These are phyloP conservation scores for Chaetomiaceae sp. DNA, from an alignment of 2,329 filamentous ascomycete genomes.

Conservation along the genomic window DNA sequence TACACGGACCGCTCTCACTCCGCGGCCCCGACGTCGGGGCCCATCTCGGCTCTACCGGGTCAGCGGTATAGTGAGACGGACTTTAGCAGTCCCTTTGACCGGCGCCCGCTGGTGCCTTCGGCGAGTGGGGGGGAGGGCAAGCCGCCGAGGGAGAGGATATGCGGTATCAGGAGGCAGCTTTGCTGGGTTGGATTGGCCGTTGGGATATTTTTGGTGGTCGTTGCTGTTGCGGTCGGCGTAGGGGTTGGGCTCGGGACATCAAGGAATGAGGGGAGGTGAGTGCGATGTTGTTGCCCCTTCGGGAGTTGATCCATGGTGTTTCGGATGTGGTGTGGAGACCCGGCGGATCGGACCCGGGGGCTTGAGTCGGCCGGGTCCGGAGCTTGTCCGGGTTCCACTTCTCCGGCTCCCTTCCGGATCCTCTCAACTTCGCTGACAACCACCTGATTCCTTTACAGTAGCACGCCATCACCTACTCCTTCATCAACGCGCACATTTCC, in stretches of 20 bases:
- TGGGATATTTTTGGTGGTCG: slow-evolving; percentile 28
- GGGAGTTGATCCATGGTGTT: neutral
- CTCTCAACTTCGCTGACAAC: no score
- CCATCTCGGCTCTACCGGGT: neutral
- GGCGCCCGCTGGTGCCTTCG: slow-evolving; percentile 1
- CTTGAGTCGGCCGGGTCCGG: no score
- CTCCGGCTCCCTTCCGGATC: no score
- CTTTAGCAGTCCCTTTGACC: slow-evolving; percentile 13
- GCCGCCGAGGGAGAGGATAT: slow-evolving; percentile 21
- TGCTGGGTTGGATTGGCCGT: slow-evolving; percentile 32
- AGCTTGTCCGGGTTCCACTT: no score
- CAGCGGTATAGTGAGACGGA: slow-evolving; percentile 1
- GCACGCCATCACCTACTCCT: neutral
- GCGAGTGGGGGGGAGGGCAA: neutral
- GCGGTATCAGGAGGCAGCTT: slow-evolving; percentile 28
- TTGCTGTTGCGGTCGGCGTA: slow-evolving; percentile 32
- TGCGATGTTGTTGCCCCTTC: no score
- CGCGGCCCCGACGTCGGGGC: neutral
- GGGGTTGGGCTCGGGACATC: slow-evolving; percentile 27
- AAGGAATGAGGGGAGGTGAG: slow-evolving; percentile 10
- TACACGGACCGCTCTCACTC: neutral
- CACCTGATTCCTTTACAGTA: neutral
- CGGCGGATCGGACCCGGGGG: no score
- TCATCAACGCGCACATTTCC: slow-evolving; percentile 11
- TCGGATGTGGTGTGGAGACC: neutral